phyloP scores from a whole-genome alignment of 2,329 filamentous ascomycete species.

The Trichoderma oligosporum region DNA sequence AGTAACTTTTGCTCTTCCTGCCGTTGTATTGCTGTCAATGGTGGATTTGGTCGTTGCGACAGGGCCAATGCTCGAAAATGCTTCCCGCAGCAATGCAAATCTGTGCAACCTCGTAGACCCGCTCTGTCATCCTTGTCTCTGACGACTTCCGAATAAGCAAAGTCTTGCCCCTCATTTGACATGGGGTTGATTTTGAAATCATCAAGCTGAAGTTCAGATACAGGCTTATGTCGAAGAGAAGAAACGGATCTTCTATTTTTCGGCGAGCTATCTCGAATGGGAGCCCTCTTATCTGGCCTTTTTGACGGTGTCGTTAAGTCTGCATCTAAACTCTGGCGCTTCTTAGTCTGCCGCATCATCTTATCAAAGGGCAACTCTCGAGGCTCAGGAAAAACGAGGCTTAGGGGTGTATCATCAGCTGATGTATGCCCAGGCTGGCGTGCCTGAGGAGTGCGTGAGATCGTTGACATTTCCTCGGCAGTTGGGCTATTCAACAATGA shows the following conservation, averaged over 20 bases:
- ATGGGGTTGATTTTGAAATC: constrained; percentile 82
- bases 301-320: constrained; percentile 17
- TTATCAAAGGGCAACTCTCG: constrained; percentile 42
- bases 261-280: constrained; percentile 21
- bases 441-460: constrained; percentile 27
- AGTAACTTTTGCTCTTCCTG: constrained; percentile 49
- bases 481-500: constrained; percentile 34
- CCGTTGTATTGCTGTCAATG: constrained; percentile 35
- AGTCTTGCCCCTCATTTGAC: constrained; percentile 66
- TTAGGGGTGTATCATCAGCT: constrained; percentile 25
- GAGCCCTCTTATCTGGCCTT: constrained; percentile 20
- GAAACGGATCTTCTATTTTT: constrained; percentile 23
- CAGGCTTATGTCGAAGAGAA: constrained; percentile 55
- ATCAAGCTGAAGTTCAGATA: constrained; percentile 55
- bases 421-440: background rate
- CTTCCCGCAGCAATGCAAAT: constrained; percentile 71
- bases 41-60: constrained; percentile 42
- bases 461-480: background rate
- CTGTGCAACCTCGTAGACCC: constrained; percentile 69
- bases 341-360: constrained; percentile 13
- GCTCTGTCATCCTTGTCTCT: constrained; percentile 66
- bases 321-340: background rate
- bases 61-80: constrained; percentile 64
- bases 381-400: constrained; percentile 37
- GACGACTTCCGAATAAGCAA: constrained; percentile 71